Evolutionary conservation across 2,329 filamentous ascomycete species (phyloP).

Genomic region (Orbilia javanica): DNA sequence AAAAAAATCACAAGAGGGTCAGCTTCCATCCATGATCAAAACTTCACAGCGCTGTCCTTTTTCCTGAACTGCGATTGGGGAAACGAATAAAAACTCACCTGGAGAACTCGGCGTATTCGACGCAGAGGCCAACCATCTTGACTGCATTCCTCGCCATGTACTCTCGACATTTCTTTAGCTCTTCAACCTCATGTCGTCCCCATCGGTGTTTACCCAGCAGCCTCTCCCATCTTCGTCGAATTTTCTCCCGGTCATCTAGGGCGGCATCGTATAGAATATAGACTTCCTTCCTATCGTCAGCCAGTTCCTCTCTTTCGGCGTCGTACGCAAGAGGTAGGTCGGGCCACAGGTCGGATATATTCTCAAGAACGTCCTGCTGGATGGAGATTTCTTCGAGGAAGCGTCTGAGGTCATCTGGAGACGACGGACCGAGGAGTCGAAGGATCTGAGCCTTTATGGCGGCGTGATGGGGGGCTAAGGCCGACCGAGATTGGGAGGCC

Average conservation of each 20-base stretch:
- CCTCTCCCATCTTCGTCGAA: constrained; percentile 51
- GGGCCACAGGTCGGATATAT: constrained; percentile 56
- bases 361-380: constrained; percentile 58
- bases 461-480: constrained; percentile 56
- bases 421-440: constrained; percentile 52
- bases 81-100: constrained; percentile 31
- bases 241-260: constrained; percentile 51
- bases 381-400: constrained; percentile 56
- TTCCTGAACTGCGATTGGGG: background rate
- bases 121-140: constrained; percentile 56
- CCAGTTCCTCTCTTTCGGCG: constrained; percentile 52
- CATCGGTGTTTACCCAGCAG: constrained; percentile 51
- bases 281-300: constrained; percentile 56
- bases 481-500: constrained; percentile 51
- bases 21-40: background rate
- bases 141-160: constrained; percentile 56
- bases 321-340: constrained; percentile 56
- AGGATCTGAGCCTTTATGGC: constrained; percentile 57
- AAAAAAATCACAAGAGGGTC: background rate
- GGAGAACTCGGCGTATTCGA: constrained; percentile 54
- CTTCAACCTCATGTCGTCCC: constrained; percentile 55
- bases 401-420: constrained; percentile 48
- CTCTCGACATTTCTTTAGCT: constrained; percentile 55
- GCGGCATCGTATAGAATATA: constrained; percentile 56
- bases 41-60: constrained; percentile 1